These are phyloP conservation scores for Phytophthora multivora DNA, from an alignment of 352 stramenopile genomes.

Conservation along the genomic window DNA sequence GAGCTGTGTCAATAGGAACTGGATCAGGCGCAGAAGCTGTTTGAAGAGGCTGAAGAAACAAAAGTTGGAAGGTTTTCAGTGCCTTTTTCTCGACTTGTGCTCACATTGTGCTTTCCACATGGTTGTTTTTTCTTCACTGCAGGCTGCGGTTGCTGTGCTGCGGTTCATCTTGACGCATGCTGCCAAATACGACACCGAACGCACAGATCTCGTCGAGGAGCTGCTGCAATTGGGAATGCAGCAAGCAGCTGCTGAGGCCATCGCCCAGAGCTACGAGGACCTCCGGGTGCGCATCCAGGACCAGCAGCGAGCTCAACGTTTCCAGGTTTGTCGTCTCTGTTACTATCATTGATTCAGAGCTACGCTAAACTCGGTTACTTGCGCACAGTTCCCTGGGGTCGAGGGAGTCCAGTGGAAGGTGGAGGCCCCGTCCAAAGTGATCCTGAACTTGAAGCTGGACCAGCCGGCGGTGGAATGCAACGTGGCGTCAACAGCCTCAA, in stretches of 20 bases:
- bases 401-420: conserved; percentile 37
- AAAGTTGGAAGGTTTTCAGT: conserved; percentile 18
- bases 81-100: too few species aligned
- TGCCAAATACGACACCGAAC: conserved; percentile 49
- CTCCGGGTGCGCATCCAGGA: conserved; percentile 32
- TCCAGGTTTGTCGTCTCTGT: conserved; percentile 37
- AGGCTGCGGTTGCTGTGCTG: conserved; percentile 42
- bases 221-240: conserved; percentile 55
- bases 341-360: not conserved
- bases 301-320: conserved; percentile 37
- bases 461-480: conserved; percentile 31
- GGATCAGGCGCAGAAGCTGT: conserved; percentile 12
- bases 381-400: conserved; percentile 34
- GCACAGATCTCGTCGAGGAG: conserved; percentile 46
- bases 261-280: conserved; percentile 41
- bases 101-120: not conserved
- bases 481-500: not conserved
- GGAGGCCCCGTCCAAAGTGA: conserved; percentile 18
- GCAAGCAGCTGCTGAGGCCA: conserved; percentile 11
- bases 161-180: conserved; percentile 56
- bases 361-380: not conserved
- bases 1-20: conserved; percentile 22
- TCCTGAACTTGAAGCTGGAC: conserved; percentile 37
- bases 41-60: conserved; percentile 20
- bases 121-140: not conserved